Evolutionary conservation across 1,284 basidiomycete species (phyloP).

Genomic region (Meripilus lineatus): DNA sequence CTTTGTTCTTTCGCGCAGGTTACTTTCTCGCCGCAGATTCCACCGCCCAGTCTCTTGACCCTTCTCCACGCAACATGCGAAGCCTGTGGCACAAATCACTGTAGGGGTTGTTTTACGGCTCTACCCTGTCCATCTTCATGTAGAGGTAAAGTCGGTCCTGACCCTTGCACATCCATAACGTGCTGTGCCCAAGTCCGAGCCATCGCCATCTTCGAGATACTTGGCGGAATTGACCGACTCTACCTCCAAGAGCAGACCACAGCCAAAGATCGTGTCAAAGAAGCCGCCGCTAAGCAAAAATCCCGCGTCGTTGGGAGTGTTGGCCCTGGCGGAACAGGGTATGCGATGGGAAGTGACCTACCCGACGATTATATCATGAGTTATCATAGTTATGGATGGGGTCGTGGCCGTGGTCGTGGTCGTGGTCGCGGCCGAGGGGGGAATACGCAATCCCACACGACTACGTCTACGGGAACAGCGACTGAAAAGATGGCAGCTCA

Average conservation of each 20-base stretch:
- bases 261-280: conserved; percentile 33
- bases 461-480: not conserved
- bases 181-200: conserved; percentile 46
- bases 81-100: conserved; percentile 39
- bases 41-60: conserved; percentile 30
- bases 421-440: conserved; percentile 6
- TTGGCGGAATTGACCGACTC: conserved; percentile 43
- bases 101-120: conserved; percentile 42
- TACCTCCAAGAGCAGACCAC: conserved; percentile 37
- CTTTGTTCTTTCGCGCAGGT: conserved; percentile 28
- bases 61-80: conserved; percentile 41
- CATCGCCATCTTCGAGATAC: conserved; percentile 44
- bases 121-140: conserved; percentile 35
- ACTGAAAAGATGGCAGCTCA: conserved; percentile 18
- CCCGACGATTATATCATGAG: not conserved
- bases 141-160: conserved; percentile 30
- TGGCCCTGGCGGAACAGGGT: conserved; percentile 50
- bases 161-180: conserved; percentile 29
- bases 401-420: conserved; percentile 12
- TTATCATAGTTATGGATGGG: not conserved
- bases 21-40: conserved; percentile 29
- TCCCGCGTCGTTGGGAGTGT: conserved; percentile 23
- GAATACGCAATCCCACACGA: not conserved
- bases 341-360: conserved; percentile 29
- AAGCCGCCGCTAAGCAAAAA: conserved; percentile 25